These are phyloP conservation scores for Pseudopithomyces chartarum DNA, from an alignment of 2,329 filamentous ascomycete genomes.

Conservation along the genomic window DNA sequence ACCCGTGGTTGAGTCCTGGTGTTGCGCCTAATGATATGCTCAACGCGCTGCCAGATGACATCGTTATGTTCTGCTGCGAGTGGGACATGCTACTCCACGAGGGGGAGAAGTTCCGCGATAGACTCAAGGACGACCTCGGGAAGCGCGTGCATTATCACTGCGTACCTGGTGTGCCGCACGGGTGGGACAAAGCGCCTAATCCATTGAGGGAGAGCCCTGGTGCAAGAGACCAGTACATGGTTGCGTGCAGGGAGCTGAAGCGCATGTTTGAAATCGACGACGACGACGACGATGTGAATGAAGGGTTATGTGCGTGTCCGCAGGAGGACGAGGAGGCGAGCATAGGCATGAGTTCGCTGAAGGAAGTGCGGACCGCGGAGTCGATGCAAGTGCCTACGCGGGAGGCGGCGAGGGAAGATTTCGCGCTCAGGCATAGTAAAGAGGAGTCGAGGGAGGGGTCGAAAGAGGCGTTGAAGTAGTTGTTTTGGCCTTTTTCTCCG, in stretches of 20 bases:
- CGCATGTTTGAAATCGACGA: conserved; percentile 48
- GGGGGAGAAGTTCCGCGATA: conserved; percentile 64
- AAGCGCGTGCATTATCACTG: conserved; percentile 65
- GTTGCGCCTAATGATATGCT: conserved; percentile 61
- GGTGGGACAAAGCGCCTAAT: conserved; percentile 71
- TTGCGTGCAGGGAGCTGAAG: conserved; percentile 59
- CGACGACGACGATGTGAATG: conserved; percentile 30
- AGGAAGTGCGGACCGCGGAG: not conserved
- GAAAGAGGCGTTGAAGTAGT: too few relatives aligned
- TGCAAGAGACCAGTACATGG: conserved; percentile 59
- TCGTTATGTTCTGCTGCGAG: conserved; percentile 67
- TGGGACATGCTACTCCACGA: conserved; percentile 71
- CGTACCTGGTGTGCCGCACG: conserved; percentile 64
- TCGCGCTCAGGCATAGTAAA: not conserved
- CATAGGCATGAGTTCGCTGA: not conserved
- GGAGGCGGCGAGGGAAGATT: not conserved
- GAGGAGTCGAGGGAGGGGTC: too few relatives aligned
- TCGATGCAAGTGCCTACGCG: not conserved
- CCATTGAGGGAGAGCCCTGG: conserved; percentile 58
- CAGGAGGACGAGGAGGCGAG: conserved; percentile 4
- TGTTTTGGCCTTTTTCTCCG: too few relatives aligned
- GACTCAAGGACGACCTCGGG: conserved; percentile 56
- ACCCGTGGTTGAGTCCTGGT: conserved; percentile 64
- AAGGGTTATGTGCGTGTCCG: conserved; percentile 1
- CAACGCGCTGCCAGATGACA: conserved; percentile 60